Percentiles rank a stretch among this genome's conserved stretches.
These are phyloP conservation scores for Pseudogymnoascus sp. DNA, from an alignment of 2,329 filamentous ascomycete genomes.

Conservation along the genomic window DNA sequence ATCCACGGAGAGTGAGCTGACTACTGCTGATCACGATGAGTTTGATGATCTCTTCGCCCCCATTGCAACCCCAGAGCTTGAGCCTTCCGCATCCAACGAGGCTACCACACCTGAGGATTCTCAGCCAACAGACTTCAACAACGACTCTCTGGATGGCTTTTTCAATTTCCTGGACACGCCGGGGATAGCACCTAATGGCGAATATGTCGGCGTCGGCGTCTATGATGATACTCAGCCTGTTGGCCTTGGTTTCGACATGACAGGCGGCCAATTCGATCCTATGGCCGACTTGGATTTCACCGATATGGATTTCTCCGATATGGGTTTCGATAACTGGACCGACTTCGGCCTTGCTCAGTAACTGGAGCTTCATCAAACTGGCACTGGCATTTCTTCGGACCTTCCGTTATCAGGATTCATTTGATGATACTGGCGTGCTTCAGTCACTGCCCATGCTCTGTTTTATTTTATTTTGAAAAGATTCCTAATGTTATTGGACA, in stretches of 20 bases:
- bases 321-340: neutral
- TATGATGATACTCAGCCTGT: neutral
- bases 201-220: neutral
- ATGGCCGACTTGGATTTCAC: neutral
- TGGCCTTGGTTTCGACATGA: neutral
- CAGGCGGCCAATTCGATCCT: neutral
- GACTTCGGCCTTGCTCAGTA: neutral
- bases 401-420: neutral
- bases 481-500: no score
- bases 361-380: neutral
- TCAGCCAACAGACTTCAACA: neutral
- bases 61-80: neutral
- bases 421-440: no score
- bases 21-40: neutral
- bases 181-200: neutral
- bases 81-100: neutral
- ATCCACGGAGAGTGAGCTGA: neutral
- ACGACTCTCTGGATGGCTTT: neutral
- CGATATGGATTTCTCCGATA: neutral
- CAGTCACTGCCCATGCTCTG: no score
- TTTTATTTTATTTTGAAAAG: no score
- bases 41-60: neutral
- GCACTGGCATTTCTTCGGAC: neutral
- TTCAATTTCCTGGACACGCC: neutral
- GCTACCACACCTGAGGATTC: neutral